These are phyloP conservation scores for Schizothecium vesticola DNA, from an alignment of 495 filamentous ascomycete genomes.

Conservation along the genomic window DNA sequence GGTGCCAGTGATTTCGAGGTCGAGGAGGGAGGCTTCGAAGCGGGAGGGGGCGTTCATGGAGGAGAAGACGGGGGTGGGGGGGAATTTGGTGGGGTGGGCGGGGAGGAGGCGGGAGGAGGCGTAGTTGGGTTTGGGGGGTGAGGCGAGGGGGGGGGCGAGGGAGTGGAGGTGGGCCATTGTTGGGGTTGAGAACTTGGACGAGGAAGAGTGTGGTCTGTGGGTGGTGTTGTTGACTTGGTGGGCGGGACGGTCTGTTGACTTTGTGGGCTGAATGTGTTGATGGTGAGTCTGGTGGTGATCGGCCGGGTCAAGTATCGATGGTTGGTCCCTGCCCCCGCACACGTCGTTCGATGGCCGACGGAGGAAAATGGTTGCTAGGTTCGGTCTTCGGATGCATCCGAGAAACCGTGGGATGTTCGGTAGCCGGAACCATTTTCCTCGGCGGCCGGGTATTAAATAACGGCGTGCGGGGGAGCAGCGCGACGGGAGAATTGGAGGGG, in stretches of 20 bases:
- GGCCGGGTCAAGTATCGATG: neutral
- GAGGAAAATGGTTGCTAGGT: neutral
- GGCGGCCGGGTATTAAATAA: constrained; percentile 11
- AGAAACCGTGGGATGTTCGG: neutral
- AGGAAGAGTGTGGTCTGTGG: neutral
- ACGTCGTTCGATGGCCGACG: neutral
- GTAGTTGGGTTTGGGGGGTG: constrained; percentile 20
- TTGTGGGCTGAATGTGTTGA: neutral
- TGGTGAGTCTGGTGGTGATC: neutral
- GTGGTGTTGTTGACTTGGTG: neutral
- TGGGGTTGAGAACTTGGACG: neutral
- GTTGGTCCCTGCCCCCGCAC: neutral
- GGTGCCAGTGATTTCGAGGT: constrained; percentile 45
- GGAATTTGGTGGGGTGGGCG: constrained; percentile 40
- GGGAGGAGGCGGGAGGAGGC: constrained; percentile 28
- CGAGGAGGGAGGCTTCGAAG: constrained; percentile 43
- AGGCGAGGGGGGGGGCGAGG: neutral
- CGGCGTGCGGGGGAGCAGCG: constrained; percentile 7
- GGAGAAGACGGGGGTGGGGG: constrained; percentile 40
- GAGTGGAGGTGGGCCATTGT: constrained; percentile 3
- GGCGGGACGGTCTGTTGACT: neutral
- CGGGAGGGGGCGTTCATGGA: constrained; percentile 45
- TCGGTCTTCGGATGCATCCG: neutral
- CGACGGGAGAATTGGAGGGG: neutral
- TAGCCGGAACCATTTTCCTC: neutral